These are phyloP conservation scores for Eurotiales sp. DNA, from an alignment of 2,329 filamentous ascomycete genomes.

Conservation along the genomic window DNA sequence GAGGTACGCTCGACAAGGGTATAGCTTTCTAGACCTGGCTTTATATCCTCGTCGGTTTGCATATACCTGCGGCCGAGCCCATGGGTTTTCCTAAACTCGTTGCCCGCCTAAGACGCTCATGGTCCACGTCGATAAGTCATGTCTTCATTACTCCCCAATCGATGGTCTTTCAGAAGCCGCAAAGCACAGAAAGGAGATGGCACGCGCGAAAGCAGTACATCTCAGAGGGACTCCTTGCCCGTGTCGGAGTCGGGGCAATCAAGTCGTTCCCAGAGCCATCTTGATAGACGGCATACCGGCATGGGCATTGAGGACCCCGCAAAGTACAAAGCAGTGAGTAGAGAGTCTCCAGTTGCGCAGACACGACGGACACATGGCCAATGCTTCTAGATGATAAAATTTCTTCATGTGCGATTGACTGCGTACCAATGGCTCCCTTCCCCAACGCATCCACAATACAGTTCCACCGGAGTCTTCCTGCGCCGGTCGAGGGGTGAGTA, in stretches of 20 bases:
- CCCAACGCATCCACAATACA: slow-evolving; percentile 7
- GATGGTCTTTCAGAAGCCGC: slow-evolving; percentile 4
- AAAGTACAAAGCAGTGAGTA: slow-evolving; percentile 24
- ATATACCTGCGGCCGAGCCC: slow-evolving; percentile 1
- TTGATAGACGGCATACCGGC: slow-evolving; percentile 2
- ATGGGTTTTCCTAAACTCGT: neutral
- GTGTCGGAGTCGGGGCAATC: slow-evolving; percentile 5
- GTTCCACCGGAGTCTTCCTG: slow-evolving; percentile 35
- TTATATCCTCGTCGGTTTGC: neutral
- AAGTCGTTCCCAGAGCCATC: neutral
- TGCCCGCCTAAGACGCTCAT: neutral
- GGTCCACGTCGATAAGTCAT: slow-evolving; percentile 3
- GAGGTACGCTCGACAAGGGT: neutral
- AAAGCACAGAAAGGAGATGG: neutral
- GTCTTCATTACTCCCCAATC: slow-evolving; percentile 5
- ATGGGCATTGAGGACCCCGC: slow-evolving; percentile 23
- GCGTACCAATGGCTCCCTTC: slow-evolving; percentile 24
- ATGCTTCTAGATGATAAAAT: slow-evolving; percentile 25
- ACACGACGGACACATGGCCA: neutral
- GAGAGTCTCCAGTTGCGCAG: neutral
- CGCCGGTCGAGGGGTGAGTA: slow-evolving; percentile 40
- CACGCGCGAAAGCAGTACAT: neutral
- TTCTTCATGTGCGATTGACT: slow-evolving; percentile 25
- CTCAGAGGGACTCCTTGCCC: slow-evolving; percentile 8
- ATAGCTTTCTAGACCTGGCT: neutral